Base-by-base conservation (phyloP, 306 rosid genomes). In the Citrullus colocynthis region DNA sequence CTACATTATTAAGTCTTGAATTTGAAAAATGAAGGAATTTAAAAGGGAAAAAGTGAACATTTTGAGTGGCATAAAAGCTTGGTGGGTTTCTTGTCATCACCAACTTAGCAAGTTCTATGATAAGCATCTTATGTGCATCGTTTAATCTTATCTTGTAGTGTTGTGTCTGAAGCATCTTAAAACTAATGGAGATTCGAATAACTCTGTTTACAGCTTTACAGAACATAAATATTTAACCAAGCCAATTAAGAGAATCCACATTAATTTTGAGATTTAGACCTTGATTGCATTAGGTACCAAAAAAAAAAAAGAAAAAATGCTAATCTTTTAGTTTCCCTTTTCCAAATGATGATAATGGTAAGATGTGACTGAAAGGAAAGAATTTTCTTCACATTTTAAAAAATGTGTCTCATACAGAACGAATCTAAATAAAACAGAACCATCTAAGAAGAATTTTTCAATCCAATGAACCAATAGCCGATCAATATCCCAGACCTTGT, bases 41-140 rank as follows among this genome's bases (percentile, higher is more conserved):
- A 28, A 71, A 62, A 7, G 6, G 10, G 14, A 44, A 14, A 72
- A 30, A 72, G 76, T 72, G 76, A 49, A 48, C 1, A 44, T 39
- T 41, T 67, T 41, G 34, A 39, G 74, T 67, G 55, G 51, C 55
- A 72, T 42, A 72, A 49, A 72, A 30, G 76, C 1, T 72, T 72
- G 41, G 54, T 82, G 87, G 83, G 71, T 75, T 77, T 30, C 84
- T 84, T 80, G 87, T 82, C 87, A 86, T 70, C 86, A 45, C 18
- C 81, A 82, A 80, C 87, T 78, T 62, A 10, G 75, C 37, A 79
- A 65, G 45, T 71, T 82, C 80, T 78, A 75, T 15, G 73, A 63
- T 20, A 64, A 60, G 81, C 76, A 81, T 81, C 84, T 54, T 32
- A 10, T 13, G 34, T 69, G 76, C 37, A 72, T 45, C 36, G 41